A percentile compares a stretch with the other conserved stretches of the same genome.
Evolutionary conservation across 1,284 basidiomycete genomes (phyloP).

Genomic region (Ceratobasidium sp.): DNA sequence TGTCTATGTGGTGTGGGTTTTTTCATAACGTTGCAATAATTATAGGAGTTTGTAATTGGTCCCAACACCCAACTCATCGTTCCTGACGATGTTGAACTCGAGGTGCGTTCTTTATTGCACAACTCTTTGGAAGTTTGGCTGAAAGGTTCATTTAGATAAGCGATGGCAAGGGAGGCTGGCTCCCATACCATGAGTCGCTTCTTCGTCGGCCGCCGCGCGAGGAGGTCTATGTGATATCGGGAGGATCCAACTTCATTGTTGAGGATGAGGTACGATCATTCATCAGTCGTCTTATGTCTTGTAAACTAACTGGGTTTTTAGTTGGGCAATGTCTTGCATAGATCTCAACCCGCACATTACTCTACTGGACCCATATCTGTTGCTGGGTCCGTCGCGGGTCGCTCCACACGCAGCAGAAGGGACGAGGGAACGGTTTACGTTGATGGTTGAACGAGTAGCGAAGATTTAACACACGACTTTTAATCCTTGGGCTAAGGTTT

Average conservation of each 20-base stretch:
- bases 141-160: constrained; percentile 12
- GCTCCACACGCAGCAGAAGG: constrained; percentile 28
- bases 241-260: constrained; percentile 36
- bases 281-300: not conserved
- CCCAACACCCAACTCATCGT: constrained; percentile 36
- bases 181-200: constrained; percentile 34
- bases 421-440: constrained; percentile 21
- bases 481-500: constrained; percentile 22
- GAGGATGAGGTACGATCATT: constrained; percentile 28
- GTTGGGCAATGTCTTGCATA: constrained; percentile 34
- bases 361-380: constrained; percentile 13
- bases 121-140: not conserved
- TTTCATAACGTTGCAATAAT: not conserved
- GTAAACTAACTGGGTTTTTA: not conserved
- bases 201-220: constrained; percentile 34
- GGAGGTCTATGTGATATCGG: constrained; percentile 34
- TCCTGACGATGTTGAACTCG: constrained; percentile 35
- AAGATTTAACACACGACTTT: not conserved
- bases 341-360: constrained; percentile 31
- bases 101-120: not conserved
- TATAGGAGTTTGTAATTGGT: constrained; percentile 32
- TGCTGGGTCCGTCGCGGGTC: constrained; percentile 21
- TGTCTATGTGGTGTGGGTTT: not conserved
- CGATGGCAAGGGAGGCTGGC: constrained; percentile 34
- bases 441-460: not conserved